phyloP scores from a whole-genome alignment of 2,329 filamentous ascomycete genomes.

The Stagonosporopsis cucurbitacearum region DNA sequence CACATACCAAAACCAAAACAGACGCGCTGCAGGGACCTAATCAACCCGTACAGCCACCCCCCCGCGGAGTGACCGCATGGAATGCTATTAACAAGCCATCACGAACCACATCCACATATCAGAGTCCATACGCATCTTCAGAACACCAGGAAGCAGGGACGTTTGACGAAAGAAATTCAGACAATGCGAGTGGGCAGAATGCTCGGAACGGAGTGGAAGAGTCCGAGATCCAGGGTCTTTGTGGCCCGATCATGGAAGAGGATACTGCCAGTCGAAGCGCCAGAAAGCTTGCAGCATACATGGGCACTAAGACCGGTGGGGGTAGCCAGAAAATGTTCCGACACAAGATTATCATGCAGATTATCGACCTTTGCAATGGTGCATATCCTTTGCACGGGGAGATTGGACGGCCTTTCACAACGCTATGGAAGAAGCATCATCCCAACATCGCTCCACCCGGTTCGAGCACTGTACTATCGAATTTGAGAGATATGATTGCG shows the following conservation, averaged over 20 bases:
- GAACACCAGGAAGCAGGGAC: neutral
- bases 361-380: conserved; percentile 61
- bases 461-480: conserved; percentile 58
- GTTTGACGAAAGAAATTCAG: neutral
- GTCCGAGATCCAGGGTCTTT: conserved; percentile 15
- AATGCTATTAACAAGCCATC: conserved; percentile 26
- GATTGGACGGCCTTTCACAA: conserved; percentile 62
- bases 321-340: conserved; percentile 29
- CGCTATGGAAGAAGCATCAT: conserved; percentile 58
- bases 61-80: conserved; percentile 17
- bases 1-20: neutral
- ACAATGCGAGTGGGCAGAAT: neutral
- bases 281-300: conserved; percentile 10
- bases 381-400: conserved; percentile 63
- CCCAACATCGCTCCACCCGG: conserved; percentile 55
- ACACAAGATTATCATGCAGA: conserved; percentile 59
- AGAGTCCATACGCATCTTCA: conserved; percentile 26
- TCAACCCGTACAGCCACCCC: neutral
- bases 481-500: conserved; percentile 59
- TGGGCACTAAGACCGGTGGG: conserved; percentile 28
- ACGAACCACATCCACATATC: conserved; percentile 14
- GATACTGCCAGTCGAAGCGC: conserved; percentile 8
- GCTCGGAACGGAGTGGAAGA: neutral
- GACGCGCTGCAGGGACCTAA: neutral
- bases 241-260: conserved; percentile 15